Percentiles rank a stretch among this genome's conserved stretches.
These are phyloP conservation scores for Melaleuca quinquenervia DNA, from an alignment of 345 rosid species.

Conservation along the genomic window DNA sequence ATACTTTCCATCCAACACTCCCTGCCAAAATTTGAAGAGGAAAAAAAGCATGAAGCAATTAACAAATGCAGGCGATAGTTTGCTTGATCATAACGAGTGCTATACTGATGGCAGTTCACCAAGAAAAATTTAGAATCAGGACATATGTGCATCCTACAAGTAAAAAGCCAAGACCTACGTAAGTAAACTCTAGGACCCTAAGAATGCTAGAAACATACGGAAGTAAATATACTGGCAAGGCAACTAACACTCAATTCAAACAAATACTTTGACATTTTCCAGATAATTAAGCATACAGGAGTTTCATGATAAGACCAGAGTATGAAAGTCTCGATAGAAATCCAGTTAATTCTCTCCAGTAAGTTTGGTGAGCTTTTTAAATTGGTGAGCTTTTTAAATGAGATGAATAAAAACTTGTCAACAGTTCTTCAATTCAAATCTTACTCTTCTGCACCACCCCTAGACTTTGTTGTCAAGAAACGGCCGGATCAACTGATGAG, in stretches of 20 bases:
- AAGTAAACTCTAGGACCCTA: background rate
- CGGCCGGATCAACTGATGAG: background rate
- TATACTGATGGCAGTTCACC: background rate
- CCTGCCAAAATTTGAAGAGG: conserved; percentile 19
- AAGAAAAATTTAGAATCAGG: background rate
- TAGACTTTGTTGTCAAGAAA: background rate
- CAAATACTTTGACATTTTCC: background rate
- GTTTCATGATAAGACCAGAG: background rate
- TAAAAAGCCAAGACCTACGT: background rate
- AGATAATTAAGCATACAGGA: background rate
- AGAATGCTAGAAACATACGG: background rate
- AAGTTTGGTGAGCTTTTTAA: background rate
- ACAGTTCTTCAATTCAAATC: background rate
- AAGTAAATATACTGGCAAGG: background rate
- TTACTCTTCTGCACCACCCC: background rate
- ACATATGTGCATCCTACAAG: background rate
- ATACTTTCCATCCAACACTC: conserved; percentile 77
- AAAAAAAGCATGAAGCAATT: background rate
- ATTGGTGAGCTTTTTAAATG: background rate
- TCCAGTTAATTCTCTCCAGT: background rate
- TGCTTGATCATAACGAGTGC: background rate
- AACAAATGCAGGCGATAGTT: background rate
- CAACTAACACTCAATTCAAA: background rate
- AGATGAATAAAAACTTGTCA: background rate
- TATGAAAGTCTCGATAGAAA: background rate